Base-by-base conservation (phyloP, 23 red algal species). In the Pyropia yezoensis region DNA sequence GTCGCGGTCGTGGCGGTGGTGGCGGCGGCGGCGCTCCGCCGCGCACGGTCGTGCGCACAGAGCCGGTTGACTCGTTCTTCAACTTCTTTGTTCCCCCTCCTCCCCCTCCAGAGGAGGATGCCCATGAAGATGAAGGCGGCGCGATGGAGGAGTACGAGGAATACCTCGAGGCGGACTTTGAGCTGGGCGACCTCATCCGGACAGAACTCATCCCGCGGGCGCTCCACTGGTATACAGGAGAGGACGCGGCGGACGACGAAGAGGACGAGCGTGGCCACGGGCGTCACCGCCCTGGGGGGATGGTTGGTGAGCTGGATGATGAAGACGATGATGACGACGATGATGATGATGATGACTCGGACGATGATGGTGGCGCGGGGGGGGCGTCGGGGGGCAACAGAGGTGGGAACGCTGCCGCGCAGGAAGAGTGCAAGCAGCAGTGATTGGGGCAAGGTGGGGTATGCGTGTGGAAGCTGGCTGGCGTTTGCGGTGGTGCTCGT, bases 21-120 rank as follows among this genome's bases (percentile, higher is more conserved):
- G 39, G 39, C 12, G 67, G 54, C 28, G 22, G 27, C 3, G 26
- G 33, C 5, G 55, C 19, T 3, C 39, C 39, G 39, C 39, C 39
- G 39, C 39, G 39, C 9, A 51, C 70, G 24, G 26, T 88, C 18
- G 52, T 70, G 12, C 60, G 52, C 17, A 76, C 63, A 47, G 66
- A 80, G 33, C 53, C 52, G 22, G 70, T 62, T 14, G 85, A 90
- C 49, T 80, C 74, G 21, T 90, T 90, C 60, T 90, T 90, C 76
- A 81, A 90, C 63, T 90, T 90, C 33, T 90, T 90, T 64, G 60
- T 30, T 8, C 85, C 85, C 49, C 85, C 85, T 0, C n/a, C 28
- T 33, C 39, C 39, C 39, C 39, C 30, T 6, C 30, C 39, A 47
- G 39, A 47, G 18, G 58, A 66, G 14, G 57, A 65, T 25, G 52